A percentile compares a stretch with the other conserved stretches of the same genome.
phyloP scores from a whole-genome alignment of 352 stramenopile genomes.

The Aphanomyces cochlioides region DNA sequence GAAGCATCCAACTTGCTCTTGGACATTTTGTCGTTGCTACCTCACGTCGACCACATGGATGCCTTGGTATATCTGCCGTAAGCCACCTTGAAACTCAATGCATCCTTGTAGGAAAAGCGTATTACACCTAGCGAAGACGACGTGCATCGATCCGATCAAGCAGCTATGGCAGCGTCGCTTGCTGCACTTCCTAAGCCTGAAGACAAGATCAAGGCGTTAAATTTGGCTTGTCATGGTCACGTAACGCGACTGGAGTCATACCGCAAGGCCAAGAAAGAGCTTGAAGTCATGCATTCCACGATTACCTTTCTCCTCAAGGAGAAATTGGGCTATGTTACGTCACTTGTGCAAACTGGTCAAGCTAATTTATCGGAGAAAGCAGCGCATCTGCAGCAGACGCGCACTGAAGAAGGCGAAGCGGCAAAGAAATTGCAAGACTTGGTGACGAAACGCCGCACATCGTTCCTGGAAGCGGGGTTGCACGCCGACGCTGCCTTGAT shows the following conservation, averaged over 20 bases:
- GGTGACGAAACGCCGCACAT: not conserved
- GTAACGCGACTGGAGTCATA: not conserved
- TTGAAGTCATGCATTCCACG: not conserved
- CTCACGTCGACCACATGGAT: conserved; percentile 11
- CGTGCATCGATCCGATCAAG: not conserved
- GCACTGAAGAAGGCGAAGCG: conserved; percentile 1
- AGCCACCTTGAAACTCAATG: not conserved
- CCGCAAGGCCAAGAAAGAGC: not conserved
- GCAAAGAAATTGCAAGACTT: conserved; percentile 2
- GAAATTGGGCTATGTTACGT: not conserved
- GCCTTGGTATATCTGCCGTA: not conserved
- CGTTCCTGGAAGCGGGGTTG: not conserved
- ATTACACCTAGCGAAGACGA: conserved; percentile 4
- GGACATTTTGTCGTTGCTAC: conserved; percentile 18
- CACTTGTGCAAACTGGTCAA: not conserved
- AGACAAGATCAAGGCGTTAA: conserved; percentile 7
- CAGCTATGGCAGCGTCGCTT: not conserved
- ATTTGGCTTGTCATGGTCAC: conserved; percentile 2
- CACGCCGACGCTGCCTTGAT: not conserved
- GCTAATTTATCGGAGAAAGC: not conserved
- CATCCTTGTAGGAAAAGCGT: not conserved
- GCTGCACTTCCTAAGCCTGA: not conserved
- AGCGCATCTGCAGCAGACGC: not conserved
- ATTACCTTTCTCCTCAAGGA: not conserved
- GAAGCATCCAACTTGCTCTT: not conserved